These are phyloP conservation scores for Nemania sp. DNA, from an alignment of 2,329 filamentous ascomycete genomes.

Conservation along the genomic window DNA sequence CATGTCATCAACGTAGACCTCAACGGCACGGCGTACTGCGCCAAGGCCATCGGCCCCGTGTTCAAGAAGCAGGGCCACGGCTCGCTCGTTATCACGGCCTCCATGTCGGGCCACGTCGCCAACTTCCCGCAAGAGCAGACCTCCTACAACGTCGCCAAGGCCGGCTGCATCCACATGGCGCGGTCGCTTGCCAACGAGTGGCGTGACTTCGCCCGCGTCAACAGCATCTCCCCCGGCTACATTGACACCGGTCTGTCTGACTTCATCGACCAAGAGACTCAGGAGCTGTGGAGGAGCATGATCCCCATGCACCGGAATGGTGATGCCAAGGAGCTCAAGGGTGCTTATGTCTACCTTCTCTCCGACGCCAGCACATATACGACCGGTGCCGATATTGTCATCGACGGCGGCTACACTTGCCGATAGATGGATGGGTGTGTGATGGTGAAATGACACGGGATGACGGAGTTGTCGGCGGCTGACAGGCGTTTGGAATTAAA, in stretches of 20 bases:
- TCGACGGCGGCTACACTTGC: conserved; percentile 75
- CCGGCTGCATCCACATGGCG: conserved; percentile 59
- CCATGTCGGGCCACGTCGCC: conserved; percentile 74
- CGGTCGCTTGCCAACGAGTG: conserved; percentile 67
- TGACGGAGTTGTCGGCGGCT: conserved; percentile 1
- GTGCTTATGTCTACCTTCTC: conserved; percentile 80
- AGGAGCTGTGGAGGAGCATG: conserved; percentile 51
- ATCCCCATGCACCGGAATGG: conserved; percentile 65
- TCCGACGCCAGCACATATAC: conserved; percentile 81
- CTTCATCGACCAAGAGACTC: conserved; percentile 56
- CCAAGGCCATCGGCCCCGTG: conserved; percentile 67
- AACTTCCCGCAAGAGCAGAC: conserved; percentile 74
- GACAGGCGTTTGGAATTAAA: conserved; percentile 27
- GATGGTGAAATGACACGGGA: conserved; percentile 15
- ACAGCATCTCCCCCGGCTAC: conserved; percentile 72
- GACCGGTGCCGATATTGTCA: conserved; percentile 76
- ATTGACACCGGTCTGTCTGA: conserved; percentile 59
- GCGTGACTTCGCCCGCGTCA: conserved; percentile 72
- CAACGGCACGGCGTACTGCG: conserved; percentile 75
- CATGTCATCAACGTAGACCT: conserved; percentile 71
- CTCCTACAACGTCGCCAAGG: conserved; percentile 71
- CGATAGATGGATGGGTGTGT: conserved; percentile 42
- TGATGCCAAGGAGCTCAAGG: conserved; percentile 74
- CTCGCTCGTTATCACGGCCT: conserved; percentile 73
- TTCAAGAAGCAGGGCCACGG: conserved; percentile 72